Conservation (phyloP, 139 green algal genomes). For the Coccomyxa sp. region DNA sequence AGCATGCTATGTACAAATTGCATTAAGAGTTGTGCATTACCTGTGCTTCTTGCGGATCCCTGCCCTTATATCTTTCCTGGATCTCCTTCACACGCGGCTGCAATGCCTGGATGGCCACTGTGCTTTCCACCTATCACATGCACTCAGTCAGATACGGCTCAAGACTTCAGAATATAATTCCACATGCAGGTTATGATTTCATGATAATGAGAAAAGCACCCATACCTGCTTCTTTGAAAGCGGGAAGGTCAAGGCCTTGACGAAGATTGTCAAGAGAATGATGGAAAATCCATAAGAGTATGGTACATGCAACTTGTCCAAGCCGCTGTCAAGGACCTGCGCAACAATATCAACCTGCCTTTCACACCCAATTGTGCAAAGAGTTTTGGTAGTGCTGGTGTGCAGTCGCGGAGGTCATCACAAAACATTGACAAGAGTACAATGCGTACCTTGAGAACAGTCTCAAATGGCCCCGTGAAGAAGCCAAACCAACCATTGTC, state of each 20-base stretch:
- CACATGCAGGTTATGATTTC: neutral
- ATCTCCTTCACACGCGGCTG: conserved; percentile 93
- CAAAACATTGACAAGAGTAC: neutral
- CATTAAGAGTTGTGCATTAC: neutral
- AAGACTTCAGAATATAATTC: neutral
- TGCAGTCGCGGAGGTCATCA: neutral
- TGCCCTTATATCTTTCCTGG: conserved; percentile 72
- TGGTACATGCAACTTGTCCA: conserved; percentile 69
- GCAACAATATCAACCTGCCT: neutral
- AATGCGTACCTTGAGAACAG: conserved; percentile 55
- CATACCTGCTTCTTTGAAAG: conserved; percentile 89
- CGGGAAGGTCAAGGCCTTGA: conserved; percentile 92
- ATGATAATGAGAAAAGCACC: neutral
- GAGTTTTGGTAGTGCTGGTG: neutral
- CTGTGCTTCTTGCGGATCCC: conserved; percentile 34
- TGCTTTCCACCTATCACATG: conserved; percentile 78
- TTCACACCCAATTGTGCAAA: neutral
- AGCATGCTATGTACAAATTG: neutral
- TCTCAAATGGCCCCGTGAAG: conserved; percentile 70
- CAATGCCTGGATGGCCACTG: conserved; percentile 85
- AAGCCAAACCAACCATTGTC: conserved; percentile 46
- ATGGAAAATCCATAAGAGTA: conserved; percentile 97
- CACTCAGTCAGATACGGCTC: neutral
- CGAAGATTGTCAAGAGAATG: conserved; percentile 85
- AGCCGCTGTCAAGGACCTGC: conserved; percentile 67